These are phyloP conservation scores for Botrytis paeoniae DNA, from an alignment of 2,329 filamentous ascomycete species.

Conservation along the genomic window DNA sequence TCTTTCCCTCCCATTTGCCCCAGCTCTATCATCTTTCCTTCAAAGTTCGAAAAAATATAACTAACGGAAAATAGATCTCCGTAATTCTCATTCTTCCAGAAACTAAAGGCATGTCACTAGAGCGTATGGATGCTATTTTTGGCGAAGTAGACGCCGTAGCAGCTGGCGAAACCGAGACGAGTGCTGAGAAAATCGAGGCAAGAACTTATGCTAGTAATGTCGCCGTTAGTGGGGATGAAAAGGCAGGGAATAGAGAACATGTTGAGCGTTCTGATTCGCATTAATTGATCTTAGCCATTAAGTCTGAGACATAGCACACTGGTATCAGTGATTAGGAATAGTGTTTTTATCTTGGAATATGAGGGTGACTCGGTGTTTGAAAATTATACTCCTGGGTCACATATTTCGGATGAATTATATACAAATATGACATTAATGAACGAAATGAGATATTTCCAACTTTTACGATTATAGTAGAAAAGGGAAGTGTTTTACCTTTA, in stretches of 20 bases:
- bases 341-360: not conserved
- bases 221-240: not conserved
- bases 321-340: not conserved
- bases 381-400: not conserved
- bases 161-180: constrained; percentile 36
- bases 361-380: not conserved
- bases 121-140: constrained; percentile 55
- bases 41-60: not conserved
- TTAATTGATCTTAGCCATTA: not conserved
- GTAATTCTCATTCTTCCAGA: constrained; percentile 53
- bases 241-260: not conserved
- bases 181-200: constrained; percentile 33
- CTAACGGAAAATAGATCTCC: constrained; percentile 38
- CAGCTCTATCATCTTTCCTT: not conserved
- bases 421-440: not conserved
- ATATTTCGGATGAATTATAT: not conserved
- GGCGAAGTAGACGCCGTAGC: constrained; percentile 35
- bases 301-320: not conserved
- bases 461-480: not conserved
- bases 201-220: not conserved
- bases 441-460: not conserved
- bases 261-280: not conserved
- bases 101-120: constrained; percentile 51
- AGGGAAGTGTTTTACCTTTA: not conserved
- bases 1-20: not conserved